phyloP scores from a whole-genome alignment of 371 early-diverging fungal species.

The Rhizopus stolonifer region DNA sequence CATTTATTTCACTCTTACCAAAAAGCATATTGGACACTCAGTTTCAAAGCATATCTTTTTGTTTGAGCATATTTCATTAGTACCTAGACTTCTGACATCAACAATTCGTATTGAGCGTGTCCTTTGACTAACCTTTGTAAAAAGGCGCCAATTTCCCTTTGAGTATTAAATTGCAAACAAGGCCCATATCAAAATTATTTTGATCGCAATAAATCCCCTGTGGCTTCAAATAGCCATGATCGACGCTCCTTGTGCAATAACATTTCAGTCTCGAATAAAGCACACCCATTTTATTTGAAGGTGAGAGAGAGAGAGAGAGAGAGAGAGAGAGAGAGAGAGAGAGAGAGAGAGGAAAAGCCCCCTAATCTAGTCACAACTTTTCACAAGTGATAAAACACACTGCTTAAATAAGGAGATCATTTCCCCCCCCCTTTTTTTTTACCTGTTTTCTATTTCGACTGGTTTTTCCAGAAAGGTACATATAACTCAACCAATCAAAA shows the following conservation, averaged over 20 bases:
- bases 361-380: too few species aligned
- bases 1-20: conserved; percentile 48
- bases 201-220: conserved; percentile 63
- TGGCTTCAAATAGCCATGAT: conserved; percentile 64
- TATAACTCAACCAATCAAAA: too few species aligned
- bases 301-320: neutral
- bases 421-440: too few species aligned
- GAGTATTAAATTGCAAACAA: conserved; percentile 68
- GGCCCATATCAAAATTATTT: conserved; percentile 71
- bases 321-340: neutral
- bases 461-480: too few species aligned
- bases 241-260: conserved; percentile 28
- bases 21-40: conserved; percentile 92
- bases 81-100: too few species aligned
- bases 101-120: too few species aligned
- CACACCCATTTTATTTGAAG: neutral
- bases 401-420: too few species aligned
- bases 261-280: neutral
- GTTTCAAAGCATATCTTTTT: conserved; percentile 28
- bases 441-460: too few species aligned
- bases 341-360: too few species aligned
- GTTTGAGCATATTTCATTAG: conserved; percentile 27
- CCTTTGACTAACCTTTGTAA: conserved; percentile 82
- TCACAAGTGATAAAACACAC: too few species aligned
- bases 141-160: conserved; percentile 81